Conservation (phyloP, 2,329 filamentous ascomycete species). For the Domatiomyces globalis region DNA sequence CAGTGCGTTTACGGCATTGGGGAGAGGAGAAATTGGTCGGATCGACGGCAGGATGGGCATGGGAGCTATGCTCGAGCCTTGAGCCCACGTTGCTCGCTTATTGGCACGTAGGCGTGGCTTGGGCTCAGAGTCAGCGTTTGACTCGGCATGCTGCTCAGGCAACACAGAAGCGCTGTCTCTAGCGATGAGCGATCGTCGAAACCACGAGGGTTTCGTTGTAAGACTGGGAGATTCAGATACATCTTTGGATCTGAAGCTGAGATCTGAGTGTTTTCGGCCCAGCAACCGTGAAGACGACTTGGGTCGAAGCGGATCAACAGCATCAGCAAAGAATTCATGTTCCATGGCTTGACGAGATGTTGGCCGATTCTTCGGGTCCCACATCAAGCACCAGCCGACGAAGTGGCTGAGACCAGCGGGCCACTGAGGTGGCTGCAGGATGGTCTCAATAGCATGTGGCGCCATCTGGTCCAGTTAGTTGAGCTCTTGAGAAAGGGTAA, state of each 20-base stretch:
- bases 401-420: conserved; percentile 76
- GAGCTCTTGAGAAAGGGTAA: conserved; percentile 5
- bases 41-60: conserved; percentile 96
- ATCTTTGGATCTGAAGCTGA: conserved; percentile 57
- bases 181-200: conserved; percentile 83
- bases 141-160: conserved; percentile 25
- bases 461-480: conserved; percentile 56
- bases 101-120: conserved; percentile 45
- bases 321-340: conserved; percentile 89
- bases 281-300: conserved; percentile 79
- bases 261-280: conserved; percentile 78
- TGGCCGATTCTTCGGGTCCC: conserved; percentile 85
- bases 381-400: conserved; percentile 97
- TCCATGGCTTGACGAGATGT: conserved; percentile 88
- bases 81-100: conserved; percentile 90
- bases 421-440: conserved; percentile 83
- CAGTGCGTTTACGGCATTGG: conserved; percentile 68
- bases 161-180: conserved; percentile 55
- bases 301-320: conserved; percentile 79
- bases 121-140: conserved; percentile 32
- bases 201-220: conserved; percentile 84
- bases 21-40: conserved; percentile 87
- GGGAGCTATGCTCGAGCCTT: conserved; percentile 65
- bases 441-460: conserved; percentile 88
- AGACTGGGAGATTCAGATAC: conserved; percentile 43